A percentile compares a stretch with the other conserved stretches of the same genome.
Evolutionary conservation across 192 early-diverging fungal genomes (phyloP).

Genomic region (Mortierella claussenii): DNA sequence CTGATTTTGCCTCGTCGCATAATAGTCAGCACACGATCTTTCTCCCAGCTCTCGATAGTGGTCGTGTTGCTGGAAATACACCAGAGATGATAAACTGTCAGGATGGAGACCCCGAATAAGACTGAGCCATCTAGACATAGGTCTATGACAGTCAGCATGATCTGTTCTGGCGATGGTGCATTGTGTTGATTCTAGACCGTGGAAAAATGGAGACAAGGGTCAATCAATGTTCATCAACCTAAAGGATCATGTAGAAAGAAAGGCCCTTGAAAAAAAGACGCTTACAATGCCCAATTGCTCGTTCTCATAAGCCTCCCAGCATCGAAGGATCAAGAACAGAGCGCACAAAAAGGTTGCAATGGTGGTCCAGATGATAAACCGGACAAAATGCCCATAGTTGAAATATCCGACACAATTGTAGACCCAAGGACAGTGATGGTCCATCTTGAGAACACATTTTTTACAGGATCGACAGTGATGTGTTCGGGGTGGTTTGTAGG

Average conservation of each 20-base stretch:
- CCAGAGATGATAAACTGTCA: slow-evolving; percentile 78
- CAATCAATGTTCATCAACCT: too few species aligned
- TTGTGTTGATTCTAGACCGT: slow-evolving; percentile 17
- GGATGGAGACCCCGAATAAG: slow-evolving; percentile 73
- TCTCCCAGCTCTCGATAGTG: slow-evolving; percentile 88
- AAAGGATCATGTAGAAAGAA: too few species aligned
- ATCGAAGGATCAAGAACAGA: slow-evolving; percentile 61
- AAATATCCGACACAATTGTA: slow-evolving; percentile 85
- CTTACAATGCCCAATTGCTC: slow-evolving; percentile 33
- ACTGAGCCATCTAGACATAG: slow-evolving; percentile 75
- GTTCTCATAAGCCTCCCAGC: slow-evolving; percentile 57
- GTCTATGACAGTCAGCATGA: slow-evolving; percentile 81
- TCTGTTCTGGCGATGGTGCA: slow-evolving; percentile 68
- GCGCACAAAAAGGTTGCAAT: slow-evolving; percentile 68
- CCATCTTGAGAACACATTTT: slow-evolving; percentile 86
- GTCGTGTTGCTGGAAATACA: slow-evolving; percentile 77
- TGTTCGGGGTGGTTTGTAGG: slow-evolving; percentile 79
- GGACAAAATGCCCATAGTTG: slow-evolving; percentile 80
- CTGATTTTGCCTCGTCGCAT: slow-evolving; percentile 68
- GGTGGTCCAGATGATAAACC: slow-evolving; percentile 80
- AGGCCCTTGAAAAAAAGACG: too few species aligned
- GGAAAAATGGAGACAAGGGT: too few species aligned
- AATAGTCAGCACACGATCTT: slow-evolving; percentile 72
- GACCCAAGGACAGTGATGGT: slow-evolving; percentile 94
- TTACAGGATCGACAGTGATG: slow-evolving; percentile 83